A percentile compares a stretch with the other conserved stretches of the same genome.
These are phyloP conservation scores for Fusarium bulbicola DNA, from an alignment of 2,329 filamentous ascomycete genomes.

Conservation along the genomic window DNA sequence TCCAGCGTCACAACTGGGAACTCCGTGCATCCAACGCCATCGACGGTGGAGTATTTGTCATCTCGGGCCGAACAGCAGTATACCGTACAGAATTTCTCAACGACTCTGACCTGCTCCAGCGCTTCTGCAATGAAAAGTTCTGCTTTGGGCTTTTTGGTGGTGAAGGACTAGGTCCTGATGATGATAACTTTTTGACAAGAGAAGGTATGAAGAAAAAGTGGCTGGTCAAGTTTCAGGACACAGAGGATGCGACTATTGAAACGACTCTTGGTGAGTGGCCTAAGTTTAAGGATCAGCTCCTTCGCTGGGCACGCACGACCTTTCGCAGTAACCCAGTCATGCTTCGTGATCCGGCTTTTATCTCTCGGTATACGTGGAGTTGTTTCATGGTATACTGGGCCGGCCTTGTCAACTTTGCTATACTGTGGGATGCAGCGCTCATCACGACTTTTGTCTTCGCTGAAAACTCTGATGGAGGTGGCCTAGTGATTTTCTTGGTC, in stretches of 20 bases:
- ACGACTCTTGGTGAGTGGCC: constrained; percentile 61
- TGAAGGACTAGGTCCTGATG: constrained; percentile 58
- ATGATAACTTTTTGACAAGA: constrained; percentile 70
- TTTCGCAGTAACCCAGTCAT: constrained; percentile 64
- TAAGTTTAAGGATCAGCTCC: constrained; percentile 62
- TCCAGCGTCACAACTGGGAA: constrained; percentile 71
- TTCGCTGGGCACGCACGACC: constrained; percentile 67
- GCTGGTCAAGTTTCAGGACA: constrained; percentile 64
- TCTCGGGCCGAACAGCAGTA: constrained; percentile 64
- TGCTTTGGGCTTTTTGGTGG: constrained; percentile 51
- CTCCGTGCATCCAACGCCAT: constrained; percentile 63
- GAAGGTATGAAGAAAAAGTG: constrained; percentile 60
- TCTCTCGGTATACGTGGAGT: constrained; percentile 51
- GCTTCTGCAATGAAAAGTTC: constrained; percentile 61
- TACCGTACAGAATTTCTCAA: constrained; percentile 61
- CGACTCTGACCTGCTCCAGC: constrained; percentile 51
- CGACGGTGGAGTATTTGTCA: constrained; percentile 67
- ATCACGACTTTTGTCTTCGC: constrained; percentile 42
- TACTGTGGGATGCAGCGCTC: constrained; percentile 60
- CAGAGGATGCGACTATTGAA: constrained; percentile 56
- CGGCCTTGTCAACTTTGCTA: constrained; percentile 63
- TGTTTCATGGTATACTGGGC: constrained; percentile 65
- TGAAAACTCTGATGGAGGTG: neutral
- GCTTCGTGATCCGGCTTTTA: constrained; percentile 53
- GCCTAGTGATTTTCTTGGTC: constrained; percentile 30